Evolutionary conservation across 208 protist genomes (phyloP), one percentile per base, ranked within the genome.

Genomic region (Leishmania amazonensis): DNA sequence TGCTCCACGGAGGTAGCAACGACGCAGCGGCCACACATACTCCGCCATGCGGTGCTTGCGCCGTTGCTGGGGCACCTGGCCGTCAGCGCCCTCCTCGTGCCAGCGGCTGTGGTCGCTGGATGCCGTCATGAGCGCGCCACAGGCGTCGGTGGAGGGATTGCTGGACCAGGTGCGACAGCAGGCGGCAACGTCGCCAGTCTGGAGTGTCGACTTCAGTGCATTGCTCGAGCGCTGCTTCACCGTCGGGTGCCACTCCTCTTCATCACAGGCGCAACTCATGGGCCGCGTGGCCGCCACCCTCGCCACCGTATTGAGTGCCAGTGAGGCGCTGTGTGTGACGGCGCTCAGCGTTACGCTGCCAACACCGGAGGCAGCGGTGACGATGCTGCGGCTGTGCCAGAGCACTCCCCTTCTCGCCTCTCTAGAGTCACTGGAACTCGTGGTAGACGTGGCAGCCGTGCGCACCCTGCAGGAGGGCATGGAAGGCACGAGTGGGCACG

Each of bases 121-220:
- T 2, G 17, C 47, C 17, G 42, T 73, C 64, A 31, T 84, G 15
- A n/a, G 28, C 21, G 73, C 73, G 17, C 35, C 73, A 47, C 58
- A 58, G 0, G 38, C 57, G 24, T 60, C 57, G 11, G 49, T 62
- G 19, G 83, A 85, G 31, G n/a, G 68, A 0, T 28, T 85, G 28
- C 60, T 85, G 1, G 19, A 2, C 2, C 19, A 54, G 19, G 45
- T 85, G 62, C 77, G 83, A 42, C 8, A 47, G 11, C 49, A 51
- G 45, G 82, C 72, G 3, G 71, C 77, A 13, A 17, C 72, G 51
- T 82, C 83, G 17, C 40, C 65, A 8, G 82, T 83, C 53, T 92
- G 91, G 91, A 77, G 82, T 40, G 24, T 94, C 4, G 88, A 94
- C 83, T 85, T 92, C n/a, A 78, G 76, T 2, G 79, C 79, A 35